Evolutionary conservation across 345 rosid genomes (phyloP).

Genomic region (Boechera retrofracta): DNA sequence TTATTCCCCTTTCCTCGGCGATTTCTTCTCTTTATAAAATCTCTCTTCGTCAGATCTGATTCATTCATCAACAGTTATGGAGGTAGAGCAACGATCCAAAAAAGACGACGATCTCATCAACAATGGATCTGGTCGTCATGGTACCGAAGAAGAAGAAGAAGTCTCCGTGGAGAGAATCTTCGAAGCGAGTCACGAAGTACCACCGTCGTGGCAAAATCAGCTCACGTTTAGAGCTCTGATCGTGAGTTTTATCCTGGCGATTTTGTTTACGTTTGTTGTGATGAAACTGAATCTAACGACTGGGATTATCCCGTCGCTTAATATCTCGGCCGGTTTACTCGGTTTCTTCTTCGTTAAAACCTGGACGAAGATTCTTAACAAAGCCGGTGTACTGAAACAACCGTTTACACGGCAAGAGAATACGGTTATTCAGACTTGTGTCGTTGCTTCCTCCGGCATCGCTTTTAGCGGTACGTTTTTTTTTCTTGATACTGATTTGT

Average conservation of each 20-base stretch:
- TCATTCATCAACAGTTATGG: conserved; percentile 20
- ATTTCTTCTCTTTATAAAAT: neutral
- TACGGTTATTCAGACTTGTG: conserved; percentile 85
- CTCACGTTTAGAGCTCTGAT: conserved; percentile 65
- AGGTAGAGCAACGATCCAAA: conserved; percentile 14
- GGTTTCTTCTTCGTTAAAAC: conserved; percentile 79
- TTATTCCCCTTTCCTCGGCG: neutral
- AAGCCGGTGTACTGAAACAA: conserved; percentile 50
- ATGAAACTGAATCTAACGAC: conserved; percentile 77
- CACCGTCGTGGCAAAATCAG: conserved; percentile 73
- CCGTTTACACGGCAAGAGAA: conserved; percentile 86
- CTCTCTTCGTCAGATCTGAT: conserved; percentile 28
- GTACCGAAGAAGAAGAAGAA: conserved; percentile 1
- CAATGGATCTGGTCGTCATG: conserved; percentile 9
- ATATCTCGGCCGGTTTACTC: conserved; percentile 78
- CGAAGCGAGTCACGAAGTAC: conserved; percentile 48
- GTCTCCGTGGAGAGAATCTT: conserved; percentile 60
- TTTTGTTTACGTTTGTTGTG: conserved; percentile 72
- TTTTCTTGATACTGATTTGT: neutral
- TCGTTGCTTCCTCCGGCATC: conserved; percentile 86
- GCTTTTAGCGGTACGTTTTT: conserved; percentile 68
- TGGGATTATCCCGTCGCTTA: conserved; percentile 79
- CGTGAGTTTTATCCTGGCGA: conserved; percentile 61
- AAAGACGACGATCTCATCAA: conserved; percentile 36
- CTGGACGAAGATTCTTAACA: conserved; percentile 62